A percentile compares a stretch with the other conserved stretches of the same genome.
Conservation (phyloP, 2,329 filamentous ascomycete genomes). For the Paracamarosporium sp. region DNA sequence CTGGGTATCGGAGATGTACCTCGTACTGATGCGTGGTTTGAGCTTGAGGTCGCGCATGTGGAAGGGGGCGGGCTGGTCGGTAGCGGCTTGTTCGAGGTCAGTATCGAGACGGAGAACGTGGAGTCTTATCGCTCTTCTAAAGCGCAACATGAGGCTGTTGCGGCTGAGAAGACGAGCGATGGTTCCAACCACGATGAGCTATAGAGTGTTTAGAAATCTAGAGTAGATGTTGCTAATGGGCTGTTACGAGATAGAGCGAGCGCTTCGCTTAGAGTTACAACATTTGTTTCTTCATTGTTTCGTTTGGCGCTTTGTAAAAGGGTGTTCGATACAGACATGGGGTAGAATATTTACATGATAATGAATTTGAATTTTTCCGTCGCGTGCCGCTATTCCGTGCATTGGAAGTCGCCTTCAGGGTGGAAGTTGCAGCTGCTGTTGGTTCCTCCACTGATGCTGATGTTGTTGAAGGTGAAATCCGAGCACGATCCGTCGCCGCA, state of each 20-base stretch:
- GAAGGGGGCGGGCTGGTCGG: conserved; percentile 18
- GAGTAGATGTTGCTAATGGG: neutral
- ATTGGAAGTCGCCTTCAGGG: conserved; percentile 34
- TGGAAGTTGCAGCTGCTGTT: conserved; percentile 35
- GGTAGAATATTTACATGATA: too few relatives aligned
- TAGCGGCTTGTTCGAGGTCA: conserved; percentile 28
- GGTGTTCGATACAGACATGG: neutral
- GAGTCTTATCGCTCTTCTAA: neutral
- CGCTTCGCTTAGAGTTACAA: too few relatives aligned
- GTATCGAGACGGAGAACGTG: conserved; percentile 22
- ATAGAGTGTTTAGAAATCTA: neutral
- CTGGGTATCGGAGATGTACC: conserved; percentile 26
- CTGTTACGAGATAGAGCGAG: too few relatives aligned
- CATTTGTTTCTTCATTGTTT: too few relatives aligned
- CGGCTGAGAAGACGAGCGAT: neutral
- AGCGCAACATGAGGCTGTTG: neutral
- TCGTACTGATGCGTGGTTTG: conserved; percentile 30
- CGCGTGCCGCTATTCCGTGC: conserved; percentile 5
- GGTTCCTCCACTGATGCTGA: neutral
- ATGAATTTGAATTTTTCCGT: too few relatives aligned
- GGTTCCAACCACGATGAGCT: neutral
- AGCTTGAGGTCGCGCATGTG: conserved; percentile 27
- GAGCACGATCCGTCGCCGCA: conserved; percentile 59
- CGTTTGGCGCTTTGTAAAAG: neutral
- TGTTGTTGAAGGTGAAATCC: conserved; percentile 24